Evolutionary conservation across 805 yeast genomes (phyloP).

Genomic region (Zygotorulaspora sp.): DNA sequence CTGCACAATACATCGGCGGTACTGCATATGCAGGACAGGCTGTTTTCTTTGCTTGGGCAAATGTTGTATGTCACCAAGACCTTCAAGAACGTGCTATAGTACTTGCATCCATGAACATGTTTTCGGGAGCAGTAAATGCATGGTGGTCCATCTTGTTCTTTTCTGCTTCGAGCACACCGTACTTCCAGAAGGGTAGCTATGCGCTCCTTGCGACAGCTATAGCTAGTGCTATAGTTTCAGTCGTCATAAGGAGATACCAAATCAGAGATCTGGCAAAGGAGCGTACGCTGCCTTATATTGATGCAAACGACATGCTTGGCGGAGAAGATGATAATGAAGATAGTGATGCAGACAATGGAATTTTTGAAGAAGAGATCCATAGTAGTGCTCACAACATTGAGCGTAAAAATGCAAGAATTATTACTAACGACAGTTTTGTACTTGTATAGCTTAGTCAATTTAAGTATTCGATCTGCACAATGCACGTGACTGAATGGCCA

Average conservation of each 20-base stretch:
- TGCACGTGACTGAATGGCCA: no score
- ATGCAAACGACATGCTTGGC: constrained; percentile 27
- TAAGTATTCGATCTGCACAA: no score
- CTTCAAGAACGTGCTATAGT: constrained; percentile 60
- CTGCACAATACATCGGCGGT: constrained; percentile 55
- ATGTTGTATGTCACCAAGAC: constrained; percentile 53
- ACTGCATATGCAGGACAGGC: constrained; percentile 57
- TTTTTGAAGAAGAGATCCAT: no score
- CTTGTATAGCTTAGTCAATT: no score
- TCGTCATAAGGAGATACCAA: constrained; percentile 42
- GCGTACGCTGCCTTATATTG: constrained; percentile 24
- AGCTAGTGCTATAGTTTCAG: constrained; percentile 40
- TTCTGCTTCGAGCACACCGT: constrained; percentile 49
- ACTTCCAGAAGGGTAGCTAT: constrained; percentile 48
- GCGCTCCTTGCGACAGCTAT: constrained; percentile 54
- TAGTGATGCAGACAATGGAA: no score
- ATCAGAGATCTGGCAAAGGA: constrained; percentile 33
- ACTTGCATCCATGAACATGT: constrained; percentile 63
- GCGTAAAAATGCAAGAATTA: no score
- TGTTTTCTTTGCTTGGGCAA: constrained; percentile 60
- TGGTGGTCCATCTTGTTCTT: constrained; percentile 60
- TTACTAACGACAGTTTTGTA: no score
- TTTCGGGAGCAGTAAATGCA: constrained; percentile 57
- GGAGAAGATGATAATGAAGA: constrained; percentile 23
- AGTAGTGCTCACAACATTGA: no score